These are phyloP conservation scores for Lyophyllum semitale DNA, from an alignment of 768 basidiomycete genomes.

Conservation along the genomic window DNA sequence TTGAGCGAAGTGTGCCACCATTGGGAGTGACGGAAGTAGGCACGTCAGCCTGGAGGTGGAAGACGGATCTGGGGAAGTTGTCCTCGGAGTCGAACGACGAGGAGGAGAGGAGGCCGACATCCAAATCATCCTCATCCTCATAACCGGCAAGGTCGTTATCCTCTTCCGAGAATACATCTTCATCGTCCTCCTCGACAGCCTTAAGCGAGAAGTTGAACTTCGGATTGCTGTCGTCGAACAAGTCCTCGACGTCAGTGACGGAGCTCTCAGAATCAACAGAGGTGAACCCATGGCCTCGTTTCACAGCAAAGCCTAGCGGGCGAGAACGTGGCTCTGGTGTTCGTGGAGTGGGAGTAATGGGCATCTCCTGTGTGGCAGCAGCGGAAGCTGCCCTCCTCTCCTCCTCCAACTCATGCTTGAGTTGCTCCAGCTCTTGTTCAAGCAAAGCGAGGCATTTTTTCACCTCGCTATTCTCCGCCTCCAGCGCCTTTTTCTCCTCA, in stretches of 20 bases:
- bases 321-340: slow-evolving; percentile 29
- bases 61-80: slow-evolving; percentile 38
- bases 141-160: slow-evolving; percentile 65
- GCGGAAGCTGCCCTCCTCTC: slow-evolving; percentile 22
- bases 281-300: slow-evolving; percentile 52
- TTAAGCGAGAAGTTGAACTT: slow-evolving; percentile 52
- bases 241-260: slow-evolving; percentile 66
- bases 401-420: slow-evolving; percentile 29
- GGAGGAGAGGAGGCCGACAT: slow-evolving; percentile 47
- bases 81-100: slow-evolving; percentile 60
- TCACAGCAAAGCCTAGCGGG: slow-evolving; percentile 27
- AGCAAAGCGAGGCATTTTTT: slow-evolving; percentile 37
- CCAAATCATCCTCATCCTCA: slow-evolving; percentile 69
- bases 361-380: slow-evolving; percentile 26
- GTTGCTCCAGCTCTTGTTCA: slow-evolving; percentile 51
- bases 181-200: slow-evolving; percentile 57
- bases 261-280: slow-evolving; percentile 71
- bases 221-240: slow-evolving; percentile 40
- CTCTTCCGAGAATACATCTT: slow-evolving; percentile 43
- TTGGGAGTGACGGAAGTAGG: slow-evolving; percentile 19
- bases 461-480: slow-evolving; percentile 38
- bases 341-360: slow-evolving; percentile 50
- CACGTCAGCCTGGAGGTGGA: slow-evolving; percentile 26
- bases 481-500: slow-evolving; percentile 31
- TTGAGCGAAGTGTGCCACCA: slow-evolving; percentile 25